These are phyloP conservation scores for Botrytis porri DNA, from an alignment of 2,329 filamentous ascomycete species.

Conservation along the genomic window DNA sequence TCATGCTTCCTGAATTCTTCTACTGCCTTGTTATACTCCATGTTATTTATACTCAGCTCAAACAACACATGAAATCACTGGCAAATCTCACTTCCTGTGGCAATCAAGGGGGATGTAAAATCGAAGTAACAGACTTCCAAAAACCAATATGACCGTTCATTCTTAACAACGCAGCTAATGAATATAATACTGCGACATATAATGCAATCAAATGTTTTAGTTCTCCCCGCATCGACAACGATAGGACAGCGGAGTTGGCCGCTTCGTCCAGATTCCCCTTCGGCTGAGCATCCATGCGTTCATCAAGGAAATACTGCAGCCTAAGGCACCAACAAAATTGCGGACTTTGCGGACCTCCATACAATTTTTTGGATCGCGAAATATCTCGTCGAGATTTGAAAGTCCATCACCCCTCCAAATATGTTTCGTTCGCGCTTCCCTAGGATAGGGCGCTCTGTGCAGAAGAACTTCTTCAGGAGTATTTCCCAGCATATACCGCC, in stretches of 20 bases:
- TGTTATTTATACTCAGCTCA: constrained; percentile 18
- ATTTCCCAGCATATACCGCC: constrained; percentile 34
- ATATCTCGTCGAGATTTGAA: constrained; percentile 11
- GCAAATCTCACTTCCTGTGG: background rate
- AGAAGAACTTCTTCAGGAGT: constrained; percentile 8
- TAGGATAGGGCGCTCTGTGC: constrained; percentile 27
- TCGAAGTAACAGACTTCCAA: constrained; percentile 12
- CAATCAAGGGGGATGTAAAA: constrained; percentile 21
- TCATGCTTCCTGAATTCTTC: constrained; percentile 58
- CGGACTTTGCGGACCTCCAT: constrained; percentile 10
- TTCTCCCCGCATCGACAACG: background rate
- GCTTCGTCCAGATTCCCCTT: background rate
- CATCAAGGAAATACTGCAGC: background rate
- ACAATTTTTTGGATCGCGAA: constrained; percentile 20
- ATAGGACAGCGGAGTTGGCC: constrained; percentile 19
- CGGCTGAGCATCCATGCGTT: background rate
- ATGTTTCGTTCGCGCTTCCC: constrained; percentile 38
- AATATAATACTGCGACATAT: constrained; percentile 6
- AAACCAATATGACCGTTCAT: constrained; percentile 24
- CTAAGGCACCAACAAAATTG: background rate
- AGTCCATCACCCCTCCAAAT: constrained; percentile 11
- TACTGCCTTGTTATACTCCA: constrained; percentile 55
- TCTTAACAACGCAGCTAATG: background rate
- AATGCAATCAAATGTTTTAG: background rate
- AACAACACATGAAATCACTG: background rate